These are phyloP conservation scores for Botrytis fabae DNA, from an alignment of 2,329 filamentous ascomycete species.

Conservation along the genomic window DNA sequence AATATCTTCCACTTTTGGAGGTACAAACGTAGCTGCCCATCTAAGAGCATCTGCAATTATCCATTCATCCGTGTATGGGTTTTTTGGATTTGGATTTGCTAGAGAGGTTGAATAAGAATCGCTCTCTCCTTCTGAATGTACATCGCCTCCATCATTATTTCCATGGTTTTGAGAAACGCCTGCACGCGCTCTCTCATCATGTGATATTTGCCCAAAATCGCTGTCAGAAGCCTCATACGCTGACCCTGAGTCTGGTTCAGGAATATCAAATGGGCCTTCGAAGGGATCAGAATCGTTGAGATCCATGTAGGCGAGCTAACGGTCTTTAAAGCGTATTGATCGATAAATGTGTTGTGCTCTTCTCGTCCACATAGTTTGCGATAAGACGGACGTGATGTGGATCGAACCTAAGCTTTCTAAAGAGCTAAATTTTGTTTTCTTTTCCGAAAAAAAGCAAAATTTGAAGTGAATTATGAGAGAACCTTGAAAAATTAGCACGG, in stretches of 20 bases:
- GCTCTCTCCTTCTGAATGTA: constrained; percentile 12
- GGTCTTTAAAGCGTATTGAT: constrained; percentile 29
- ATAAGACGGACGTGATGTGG: background rate
- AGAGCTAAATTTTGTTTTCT: constrained; percentile 9
- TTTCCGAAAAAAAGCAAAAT: background rate
- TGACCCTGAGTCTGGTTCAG: constrained; percentile 36
- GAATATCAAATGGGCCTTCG: background rate
- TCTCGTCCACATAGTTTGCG: constrained; percentile 28
- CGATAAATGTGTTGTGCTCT: constrained; percentile 20
- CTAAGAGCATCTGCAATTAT: constrained; percentile 27
- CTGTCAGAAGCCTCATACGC: constrained; percentile 34
- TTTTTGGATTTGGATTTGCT: constrained; percentile 10
- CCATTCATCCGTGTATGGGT: constrained; percentile 22
- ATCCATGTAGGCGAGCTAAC: constrained; percentile 28
- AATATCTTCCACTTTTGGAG: constrained; percentile 33
- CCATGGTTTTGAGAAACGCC: background rate
- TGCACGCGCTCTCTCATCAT: constrained; percentile 21
- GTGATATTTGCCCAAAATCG: constrained; percentile 25
- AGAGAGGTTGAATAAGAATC: constrained; percentile 5
- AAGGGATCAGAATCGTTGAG: constrained; percentile 26
- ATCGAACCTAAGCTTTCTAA: background rate
- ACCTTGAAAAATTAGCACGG: background rate
- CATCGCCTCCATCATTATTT: background rate
- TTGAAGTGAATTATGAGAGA: background rate
- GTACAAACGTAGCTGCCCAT: constrained; percentile 38